Conservation (phyloP, 2,329 filamentous ascomycete genomes). For the Zymoseptoria ardabiliae region DNA sequence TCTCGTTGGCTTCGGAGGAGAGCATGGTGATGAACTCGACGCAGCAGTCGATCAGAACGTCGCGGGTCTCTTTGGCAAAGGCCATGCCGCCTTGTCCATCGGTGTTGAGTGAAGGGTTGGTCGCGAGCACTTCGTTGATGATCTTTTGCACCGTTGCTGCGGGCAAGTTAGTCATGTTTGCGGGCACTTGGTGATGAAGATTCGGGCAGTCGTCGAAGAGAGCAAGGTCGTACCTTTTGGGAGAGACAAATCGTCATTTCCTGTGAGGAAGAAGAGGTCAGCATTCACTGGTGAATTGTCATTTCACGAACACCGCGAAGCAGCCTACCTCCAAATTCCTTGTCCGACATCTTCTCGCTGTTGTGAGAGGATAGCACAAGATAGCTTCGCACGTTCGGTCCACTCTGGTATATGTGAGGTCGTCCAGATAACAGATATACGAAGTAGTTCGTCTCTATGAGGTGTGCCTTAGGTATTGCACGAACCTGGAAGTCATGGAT, state of each 20-base stretch:
- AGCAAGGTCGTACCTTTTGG: conserved; percentile 44
- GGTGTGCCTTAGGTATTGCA: too few species aligned
- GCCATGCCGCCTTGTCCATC: conserved; percentile 49
- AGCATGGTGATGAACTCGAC: conserved; percentile 98
- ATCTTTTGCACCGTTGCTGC: conserved; percentile 70
- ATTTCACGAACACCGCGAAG: not conserved
- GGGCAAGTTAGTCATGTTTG: conserved; percentile 2
- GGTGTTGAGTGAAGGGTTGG: conserved; percentile 46
- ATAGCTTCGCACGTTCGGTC: not conserved
- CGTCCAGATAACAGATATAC: not conserved
- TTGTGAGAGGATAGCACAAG: not conserved
- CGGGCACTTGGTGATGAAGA: not conserved
- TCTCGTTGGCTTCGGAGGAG: conserved; percentile 98
- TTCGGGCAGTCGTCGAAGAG: not conserved
- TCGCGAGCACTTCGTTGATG: conserved; percentile 83
- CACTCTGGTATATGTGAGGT: not conserved
- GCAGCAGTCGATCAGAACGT: conserved; percentile 95
- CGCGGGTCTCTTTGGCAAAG: conserved; percentile 91
- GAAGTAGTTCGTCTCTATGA: not conserved
- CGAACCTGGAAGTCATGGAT: too few species aligned
- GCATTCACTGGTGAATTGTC: not conserved
- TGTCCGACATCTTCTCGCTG: conserved; percentile 43
- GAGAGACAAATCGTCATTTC: conserved; percentile 53
- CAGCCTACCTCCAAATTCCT: conserved; percentile 45
- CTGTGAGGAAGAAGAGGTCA: conserved; percentile 25